A percentile compares a stretch with the other conserved stretches of the same genome.
Evolutionary conservation across 345 rosid species (phyloP).

Genomic region (Capsella bursapastoris): DNA sequence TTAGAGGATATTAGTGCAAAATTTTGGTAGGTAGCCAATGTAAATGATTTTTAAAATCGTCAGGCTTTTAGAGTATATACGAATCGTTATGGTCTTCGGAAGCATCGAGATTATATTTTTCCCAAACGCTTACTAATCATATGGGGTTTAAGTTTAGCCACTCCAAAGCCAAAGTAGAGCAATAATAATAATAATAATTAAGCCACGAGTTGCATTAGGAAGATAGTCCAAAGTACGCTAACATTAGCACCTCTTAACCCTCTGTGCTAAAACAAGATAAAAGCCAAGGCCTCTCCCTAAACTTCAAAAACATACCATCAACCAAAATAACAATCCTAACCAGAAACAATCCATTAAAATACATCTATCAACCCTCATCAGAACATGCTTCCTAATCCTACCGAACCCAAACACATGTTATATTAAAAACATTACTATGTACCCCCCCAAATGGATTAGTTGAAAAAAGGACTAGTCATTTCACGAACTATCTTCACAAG

Average conservation of each 20-base stretch:
- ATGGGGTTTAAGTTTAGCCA: neutral
- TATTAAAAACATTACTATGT: neutral
- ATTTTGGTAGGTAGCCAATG: neutral
- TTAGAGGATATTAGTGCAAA: neutral
- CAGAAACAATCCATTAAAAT: neutral
- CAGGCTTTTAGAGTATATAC: neutral
- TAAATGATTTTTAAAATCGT: neutral
- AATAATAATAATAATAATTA: too few species aligned
- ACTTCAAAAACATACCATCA: conserved; percentile 1
- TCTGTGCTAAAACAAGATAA: too few species aligned
- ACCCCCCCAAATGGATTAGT: conserved; percentile 18
- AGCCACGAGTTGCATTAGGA: too few species aligned
- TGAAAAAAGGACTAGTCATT: neutral
- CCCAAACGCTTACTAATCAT: neutral
- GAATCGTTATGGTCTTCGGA: neutral
- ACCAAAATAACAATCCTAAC: conserved; percentile 18
- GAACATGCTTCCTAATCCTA: neutral
- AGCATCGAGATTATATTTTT: neutral
- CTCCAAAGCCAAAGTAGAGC: too few species aligned
- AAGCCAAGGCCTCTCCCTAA: neutral
- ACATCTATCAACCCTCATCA: neutral
- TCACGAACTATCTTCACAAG: conserved; percentile 34
- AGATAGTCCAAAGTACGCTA: too few species aligned
- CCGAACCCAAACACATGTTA: conserved; percentile 21
- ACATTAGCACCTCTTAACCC: too few species aligned